phyloP scores from a whole-genome alignment of 768 basidiomycete genomes.

The Scleroderma citrinum region DNA sequence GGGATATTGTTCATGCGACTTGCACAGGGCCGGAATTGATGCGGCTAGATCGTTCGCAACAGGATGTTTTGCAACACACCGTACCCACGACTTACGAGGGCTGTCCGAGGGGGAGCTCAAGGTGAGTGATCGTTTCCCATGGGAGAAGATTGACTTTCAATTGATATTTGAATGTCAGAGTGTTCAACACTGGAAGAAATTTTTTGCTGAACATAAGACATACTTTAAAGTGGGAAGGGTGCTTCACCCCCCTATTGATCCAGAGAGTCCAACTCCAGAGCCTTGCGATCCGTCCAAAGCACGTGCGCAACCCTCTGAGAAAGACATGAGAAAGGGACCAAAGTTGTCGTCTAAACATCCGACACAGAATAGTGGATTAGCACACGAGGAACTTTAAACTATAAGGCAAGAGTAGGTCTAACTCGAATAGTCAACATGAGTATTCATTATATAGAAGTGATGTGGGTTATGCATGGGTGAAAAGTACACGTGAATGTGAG shows the following conservation, averaged over 20 bases:
- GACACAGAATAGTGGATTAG: constrained; percentile 4
- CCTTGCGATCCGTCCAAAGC: constrained; percentile 67
- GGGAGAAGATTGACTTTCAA: background rate
- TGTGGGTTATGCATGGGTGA: background rate
- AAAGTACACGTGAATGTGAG: background rate
- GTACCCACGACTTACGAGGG: constrained; percentile 87
- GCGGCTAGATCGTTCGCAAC: constrained; percentile 92
- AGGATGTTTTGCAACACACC: constrained; percentile 87
- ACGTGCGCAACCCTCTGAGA: constrained; percentile 21
- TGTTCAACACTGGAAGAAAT: constrained; percentile 83
- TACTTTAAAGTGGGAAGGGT: constrained; percentile 79
- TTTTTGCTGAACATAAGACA: constrained; percentile 76
- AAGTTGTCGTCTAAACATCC: constrained; percentile 24
- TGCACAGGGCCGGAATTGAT: constrained; percentile 69
- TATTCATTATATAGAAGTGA: background rate
- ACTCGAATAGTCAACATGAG: background rate
- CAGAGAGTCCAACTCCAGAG: constrained; percentile 62
- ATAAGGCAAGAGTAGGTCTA: constrained; percentile 3
- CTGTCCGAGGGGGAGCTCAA: constrained; percentile 63
- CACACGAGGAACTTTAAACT: constrained; percentile 28
- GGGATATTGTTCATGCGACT: constrained; percentile 17
- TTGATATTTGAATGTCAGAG: constrained; percentile 38
- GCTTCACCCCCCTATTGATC: constrained; percentile 70
- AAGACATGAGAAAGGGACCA: constrained; percentile 20
- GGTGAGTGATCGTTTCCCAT: constrained; percentile 37